Base-by-base conservation (phyloP, 805 yeast species). In the Candida mattraensis region DNA sequence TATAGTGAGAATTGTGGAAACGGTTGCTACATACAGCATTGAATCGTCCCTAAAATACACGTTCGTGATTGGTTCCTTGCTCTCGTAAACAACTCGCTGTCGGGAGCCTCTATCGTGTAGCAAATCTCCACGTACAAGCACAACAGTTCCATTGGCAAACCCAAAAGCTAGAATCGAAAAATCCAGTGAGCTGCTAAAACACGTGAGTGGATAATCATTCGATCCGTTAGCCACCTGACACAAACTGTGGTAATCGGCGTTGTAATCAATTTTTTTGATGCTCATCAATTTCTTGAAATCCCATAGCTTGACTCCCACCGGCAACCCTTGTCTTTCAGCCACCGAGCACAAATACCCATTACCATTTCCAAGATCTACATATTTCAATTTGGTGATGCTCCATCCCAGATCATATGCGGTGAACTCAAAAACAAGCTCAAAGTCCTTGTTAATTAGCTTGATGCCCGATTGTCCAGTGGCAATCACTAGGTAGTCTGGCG, bases 31-130 rank as follows among this genome's bases (percentile, higher is more conserved):
- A 54, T 75, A 88, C 11, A 88, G 61, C 20, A 74, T 61, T 2
- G 74, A 70, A 11, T 69, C 70, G 31, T 75, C 72, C 33, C 69
- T 69, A 47, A 89, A 75, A 18, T 74, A 72, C 1, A 91, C 61
- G 0, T 86, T 83, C 0, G 98, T 91, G 13, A 93, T 72, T 1
- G 97, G 95, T 31, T 87, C 93, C 11, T 62, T 60, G 33, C 80
- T 75, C 40, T 83, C 86, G 54, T 80, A 86, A 1, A 89, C 79
- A 0, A 83, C 58, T 18, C 97, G 67, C 52, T 91, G 98, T 45
- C 93, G 76, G 7, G 95, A 79, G 0, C 98, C 98, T 40, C 95
- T 67, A 54, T 93, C 99, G 48, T 88, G 77, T 5, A 87, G 47
- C 20, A 93, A 59, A 58, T 93, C 98, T 7, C 99, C 99, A 44